Conservation (phyloP, 2,329 filamentous ascomycete species). For the Talaromyces sp. region DNA sequence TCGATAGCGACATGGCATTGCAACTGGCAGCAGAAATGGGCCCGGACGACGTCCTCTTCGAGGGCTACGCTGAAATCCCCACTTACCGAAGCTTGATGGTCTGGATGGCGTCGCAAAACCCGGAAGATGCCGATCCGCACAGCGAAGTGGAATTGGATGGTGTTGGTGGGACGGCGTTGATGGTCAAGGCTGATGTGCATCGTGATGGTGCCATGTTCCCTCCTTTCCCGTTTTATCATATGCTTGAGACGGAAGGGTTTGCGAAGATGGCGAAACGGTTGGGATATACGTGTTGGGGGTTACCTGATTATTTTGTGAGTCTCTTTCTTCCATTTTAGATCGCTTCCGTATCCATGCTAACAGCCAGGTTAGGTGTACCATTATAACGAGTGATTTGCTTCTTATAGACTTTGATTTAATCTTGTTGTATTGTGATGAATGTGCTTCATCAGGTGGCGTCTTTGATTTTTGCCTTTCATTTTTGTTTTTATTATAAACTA, state of each 20-base stretch:
- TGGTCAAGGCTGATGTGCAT: conserved; percentile 96
- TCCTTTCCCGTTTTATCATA: conserved; percentile 89
- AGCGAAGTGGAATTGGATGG: conserved; percentile 77
- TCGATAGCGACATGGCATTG: conserved; percentile 77
- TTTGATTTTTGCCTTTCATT: background rate
- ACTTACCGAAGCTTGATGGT: conserved; percentile 93
- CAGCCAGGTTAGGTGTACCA: conserved; percentile 67
- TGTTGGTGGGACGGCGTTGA: conserved; percentile 84
- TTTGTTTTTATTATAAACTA: background rate
- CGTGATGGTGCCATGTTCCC: conserved; percentile 98
- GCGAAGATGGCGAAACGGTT: conserved; percentile 92
- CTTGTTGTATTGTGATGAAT: background rate
- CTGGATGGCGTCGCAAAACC: conserved; percentile 55
- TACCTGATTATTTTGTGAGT: conserved; percentile 93
- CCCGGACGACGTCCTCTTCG: conserved; percentile 85
- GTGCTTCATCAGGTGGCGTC: background rate
- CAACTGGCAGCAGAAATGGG: conserved; percentile 76
- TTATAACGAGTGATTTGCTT: conserved; percentile 68
- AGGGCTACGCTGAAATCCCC: conserved; percentile 89
- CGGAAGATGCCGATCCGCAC: conserved; percentile 54
- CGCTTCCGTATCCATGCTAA: background rate
- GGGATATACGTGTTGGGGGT: conserved; percentile 79
- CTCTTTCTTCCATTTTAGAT: background rate
- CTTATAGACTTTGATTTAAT: background rate
- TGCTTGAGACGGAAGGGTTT: conserved; percentile 97